Base-by-base conservation (phyloP, 768 basidiomycete species). In the Infundibulicybe gibba region DNA sequence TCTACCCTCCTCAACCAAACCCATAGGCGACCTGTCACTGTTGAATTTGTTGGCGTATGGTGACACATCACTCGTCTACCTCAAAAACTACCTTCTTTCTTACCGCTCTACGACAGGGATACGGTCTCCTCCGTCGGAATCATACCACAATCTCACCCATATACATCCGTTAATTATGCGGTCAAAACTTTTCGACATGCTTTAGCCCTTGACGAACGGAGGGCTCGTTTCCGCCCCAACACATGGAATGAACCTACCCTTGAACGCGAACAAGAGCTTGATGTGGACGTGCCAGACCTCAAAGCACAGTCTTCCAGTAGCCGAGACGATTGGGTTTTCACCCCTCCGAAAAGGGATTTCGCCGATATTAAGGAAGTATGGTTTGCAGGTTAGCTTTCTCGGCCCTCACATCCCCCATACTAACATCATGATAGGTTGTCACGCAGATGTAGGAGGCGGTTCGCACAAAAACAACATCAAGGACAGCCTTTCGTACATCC, bases 31-130 rank as follows among this genome's bases (percentile, higher is more conserved):
- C 51, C 53, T 2, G 61, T 62, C 11, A 58, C 55, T 15, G 59
- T 67, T n/a, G 61, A 67, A n/a, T 67, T 67, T 40, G 48, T 67
- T 5, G 65, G 65, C 12, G 63, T 67, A 25, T 67, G 65, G 65
- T 65, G 47, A 3, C 47, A 6, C 3, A 19, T 30, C 33, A n/a
- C 15, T 16, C 3, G 15, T 16, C 20, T 21, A 6, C 14, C 32
- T 19, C 11, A 2, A 8, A 38, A 38, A 3, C 17, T n/a, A 38
- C 10, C 6, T 3, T 19, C n/a, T 4, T 6, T 12, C 32, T 19
- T 6, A 41, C 17, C 43, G 14, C n/a, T 42, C 16, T 4, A n/a
- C 13, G 32, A 6, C 42, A 60, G 59, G 59, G 59, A 60, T 45
- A 60, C 59, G 4, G 59, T 60, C 21, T 58, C 59, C 6, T 58